A percentile compares a stretch with the other conserved stretches of the same genome.
Evolutionary conservation across 75 land plant genomes (phyloP).

Genomic region (Pinus albicaulis): DNA sequence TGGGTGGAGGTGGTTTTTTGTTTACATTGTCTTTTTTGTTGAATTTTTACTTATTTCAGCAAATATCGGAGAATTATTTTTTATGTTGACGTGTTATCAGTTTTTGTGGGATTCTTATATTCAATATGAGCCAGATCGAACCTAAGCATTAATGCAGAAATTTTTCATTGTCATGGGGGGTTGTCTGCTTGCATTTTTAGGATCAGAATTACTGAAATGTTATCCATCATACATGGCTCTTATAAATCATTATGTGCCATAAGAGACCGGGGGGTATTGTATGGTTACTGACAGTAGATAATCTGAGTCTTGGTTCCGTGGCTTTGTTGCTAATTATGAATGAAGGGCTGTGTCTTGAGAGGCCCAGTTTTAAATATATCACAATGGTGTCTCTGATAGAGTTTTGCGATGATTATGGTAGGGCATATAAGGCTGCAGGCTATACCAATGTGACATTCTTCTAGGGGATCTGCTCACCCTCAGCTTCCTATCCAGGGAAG

Average conservation of each 20-base stretch:
- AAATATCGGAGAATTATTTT: not conserved
- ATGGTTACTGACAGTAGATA: not conserved
- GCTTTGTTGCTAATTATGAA: not conserved
- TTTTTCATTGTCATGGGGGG: not conserved
- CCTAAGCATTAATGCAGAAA: no score
- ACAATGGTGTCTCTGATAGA: not conserved
- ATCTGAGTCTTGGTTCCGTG: not conserved
- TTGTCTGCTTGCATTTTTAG: not conserved
- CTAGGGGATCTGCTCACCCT: not conserved
- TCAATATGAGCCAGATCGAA: not conserved
- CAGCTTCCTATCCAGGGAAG: no score
- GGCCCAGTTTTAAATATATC: not conserved
- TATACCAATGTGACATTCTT: not conserved
- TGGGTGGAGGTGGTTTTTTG: not conserved
- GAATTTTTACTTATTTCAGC: no score
- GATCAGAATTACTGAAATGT: not conserved
- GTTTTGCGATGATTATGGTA: not conserved
- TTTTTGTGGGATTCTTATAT: not conserved
- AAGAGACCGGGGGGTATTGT: not conserved
- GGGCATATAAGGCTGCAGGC: not conserved
- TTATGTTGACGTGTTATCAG: not conserved
- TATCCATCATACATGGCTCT: not conserved
- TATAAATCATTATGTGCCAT: not conserved
- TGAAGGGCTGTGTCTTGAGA: not conserved
- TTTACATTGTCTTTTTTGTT: not conserved